phyloP scores from a whole-genome alignment of 23 red algal genomes.

The Pyropia haitanensis region DNA sequence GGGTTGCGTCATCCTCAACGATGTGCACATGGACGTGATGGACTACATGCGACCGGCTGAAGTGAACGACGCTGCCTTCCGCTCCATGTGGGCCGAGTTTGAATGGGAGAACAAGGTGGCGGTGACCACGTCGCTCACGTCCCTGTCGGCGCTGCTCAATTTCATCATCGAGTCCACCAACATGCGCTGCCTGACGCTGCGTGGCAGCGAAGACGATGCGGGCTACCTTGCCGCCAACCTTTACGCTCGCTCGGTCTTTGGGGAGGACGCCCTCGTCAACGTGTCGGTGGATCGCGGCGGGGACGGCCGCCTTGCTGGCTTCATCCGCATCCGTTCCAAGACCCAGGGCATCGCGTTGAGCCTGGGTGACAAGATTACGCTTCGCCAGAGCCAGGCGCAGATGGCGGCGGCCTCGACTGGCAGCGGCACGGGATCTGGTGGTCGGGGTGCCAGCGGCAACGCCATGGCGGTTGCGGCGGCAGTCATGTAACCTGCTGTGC shows the following conservation, averaged over 20 bases:
- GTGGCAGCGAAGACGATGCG: conserved; percentile 65
- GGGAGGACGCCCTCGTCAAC: conserved; percentile 92
- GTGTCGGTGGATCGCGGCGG: conserved; percentile 58
- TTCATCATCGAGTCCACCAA: conserved; percentile 80
- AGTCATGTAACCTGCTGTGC: too few relatives aligned
- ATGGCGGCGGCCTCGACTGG: too few relatives aligned
- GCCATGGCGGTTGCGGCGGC: too few relatives aligned
- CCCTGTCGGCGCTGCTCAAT: conserved; percentile 58
- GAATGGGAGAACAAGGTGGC: conserved; percentile 99
- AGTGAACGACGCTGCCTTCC: conserved; percentile 74
- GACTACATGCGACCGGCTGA: conserved; percentile 89
- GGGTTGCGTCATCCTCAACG: conserved; percentile 89
- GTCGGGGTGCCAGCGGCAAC: too few relatives aligned
- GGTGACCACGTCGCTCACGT: conserved; percentile 43
- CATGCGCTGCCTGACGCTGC: conserved; percentile 87
- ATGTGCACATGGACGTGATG: conserved; percentile 98
- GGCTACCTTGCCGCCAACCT: conserved; percentile 95
- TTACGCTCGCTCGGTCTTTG: conserved; percentile 86
- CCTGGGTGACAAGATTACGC: conserved; percentile 81
- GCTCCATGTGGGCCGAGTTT: conserved; percentile 96
- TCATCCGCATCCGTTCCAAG: conserved; percentile 95
- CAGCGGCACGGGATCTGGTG: too few relatives aligned
- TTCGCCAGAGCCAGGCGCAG: conserved; percentile 29
- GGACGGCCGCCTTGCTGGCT: conserved; percentile 68
- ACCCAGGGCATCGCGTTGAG: conserved; percentile 93